phyloP scores from a whole-genome alignment of 768 basidiomycete species.

The Melanogaster broomeanus region DNA sequence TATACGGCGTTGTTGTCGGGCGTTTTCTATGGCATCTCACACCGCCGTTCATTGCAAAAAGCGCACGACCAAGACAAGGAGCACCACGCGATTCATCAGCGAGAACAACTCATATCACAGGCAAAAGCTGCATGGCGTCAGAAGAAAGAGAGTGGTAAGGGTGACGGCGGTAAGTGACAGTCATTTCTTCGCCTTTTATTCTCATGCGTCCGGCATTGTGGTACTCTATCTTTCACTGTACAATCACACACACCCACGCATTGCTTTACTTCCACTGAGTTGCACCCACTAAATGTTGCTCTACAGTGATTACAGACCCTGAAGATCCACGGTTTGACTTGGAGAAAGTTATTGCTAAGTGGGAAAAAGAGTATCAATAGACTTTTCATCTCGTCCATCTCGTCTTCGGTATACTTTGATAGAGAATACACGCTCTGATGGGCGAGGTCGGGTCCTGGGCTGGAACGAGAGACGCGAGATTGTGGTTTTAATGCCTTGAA shows the following conservation, averaged over 20 bases:
- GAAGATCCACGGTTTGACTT: slow-evolving; percentile 96
- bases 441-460: slow-evolving; percentile 3
- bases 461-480: not conserved
- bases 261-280: not conserved
- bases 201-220: not conserved
- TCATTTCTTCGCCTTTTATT: slow-evolving; percentile 1
- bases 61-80: slow-evolving; percentile 76
- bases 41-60: slow-evolving; percentile 87
- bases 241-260: slow-evolving; percentile 4
- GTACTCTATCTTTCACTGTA: not conserved
- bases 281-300: slow-evolving; percentile 11
- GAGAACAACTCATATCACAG: slow-evolving; percentile 77
- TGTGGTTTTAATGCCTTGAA: not conserved
- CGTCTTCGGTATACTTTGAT: slow-evolving; percentile 29
- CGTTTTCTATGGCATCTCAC: slow-evolving; percentile 88
- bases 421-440: slow-evolving; percentile 19
- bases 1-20: slow-evolving; percentile 90
- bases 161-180: slow-evolving; percentile 53
- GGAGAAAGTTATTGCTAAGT: slow-evolving; percentile 81
- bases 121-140: slow-evolving; percentile 91
- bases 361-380: slow-evolving; percentile 70
- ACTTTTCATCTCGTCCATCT: slow-evolving; percentile 19
- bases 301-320: slow-evolving; percentile 85
- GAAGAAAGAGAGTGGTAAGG: slow-evolving; percentile 59
- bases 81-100: slow-evolving; percentile 68